These are phyloP conservation scores for Apiospora rasikravindrae DNA, from an alignment of 2,329 filamentous ascomycete genomes.

Conservation along the genomic window DNA sequence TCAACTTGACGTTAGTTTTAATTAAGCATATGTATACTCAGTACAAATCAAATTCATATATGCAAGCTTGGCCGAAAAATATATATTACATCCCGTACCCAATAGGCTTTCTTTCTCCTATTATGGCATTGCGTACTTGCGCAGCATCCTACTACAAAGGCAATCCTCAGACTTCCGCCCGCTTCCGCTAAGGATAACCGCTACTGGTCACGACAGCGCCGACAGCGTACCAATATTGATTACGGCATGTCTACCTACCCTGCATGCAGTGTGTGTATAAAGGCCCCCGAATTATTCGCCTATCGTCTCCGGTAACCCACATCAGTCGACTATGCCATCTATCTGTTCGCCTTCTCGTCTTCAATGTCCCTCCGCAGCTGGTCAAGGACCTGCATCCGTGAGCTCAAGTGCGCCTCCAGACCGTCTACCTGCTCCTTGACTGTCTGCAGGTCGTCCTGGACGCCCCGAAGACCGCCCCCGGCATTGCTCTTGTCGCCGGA, in stretches of 20 bases:
- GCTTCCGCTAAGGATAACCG: background rate
- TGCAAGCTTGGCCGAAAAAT: background rate
- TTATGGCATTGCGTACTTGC: background rate
- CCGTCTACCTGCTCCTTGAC: slow-evolving; percentile 96
- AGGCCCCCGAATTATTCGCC: background rate
- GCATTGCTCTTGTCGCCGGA: slow-evolving; percentile 66
- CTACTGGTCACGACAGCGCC: background rate
- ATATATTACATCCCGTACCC: background rate
- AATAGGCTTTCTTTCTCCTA: background rate
- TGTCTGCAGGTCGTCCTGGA: slow-evolving; percentile 84
- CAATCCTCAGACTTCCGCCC: background rate
- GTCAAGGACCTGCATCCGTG: slow-evolving; percentile 75
- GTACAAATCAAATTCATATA: too few species aligned
- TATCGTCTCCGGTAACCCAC: background rate
- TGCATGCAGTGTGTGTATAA: background rate
- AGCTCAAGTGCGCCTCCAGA: slow-evolving; percentile 79
- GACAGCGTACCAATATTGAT: background rate
- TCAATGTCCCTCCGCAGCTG: slow-evolving; percentile 84
- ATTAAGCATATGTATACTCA: background rate
- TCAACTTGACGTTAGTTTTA: background rate
- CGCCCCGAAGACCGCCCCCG: slow-evolving; percentile 75
- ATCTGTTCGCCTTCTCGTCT: slow-evolving; percentile 72
- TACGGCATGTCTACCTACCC: background rate
- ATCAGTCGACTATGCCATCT: background rate
- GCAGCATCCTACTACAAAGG: background rate